Evolutionary conservation across 257 asterid species (phyloP), one percentile per base, ranked within the genome.

Genomic region (Thymus mandschuricus): DNA sequence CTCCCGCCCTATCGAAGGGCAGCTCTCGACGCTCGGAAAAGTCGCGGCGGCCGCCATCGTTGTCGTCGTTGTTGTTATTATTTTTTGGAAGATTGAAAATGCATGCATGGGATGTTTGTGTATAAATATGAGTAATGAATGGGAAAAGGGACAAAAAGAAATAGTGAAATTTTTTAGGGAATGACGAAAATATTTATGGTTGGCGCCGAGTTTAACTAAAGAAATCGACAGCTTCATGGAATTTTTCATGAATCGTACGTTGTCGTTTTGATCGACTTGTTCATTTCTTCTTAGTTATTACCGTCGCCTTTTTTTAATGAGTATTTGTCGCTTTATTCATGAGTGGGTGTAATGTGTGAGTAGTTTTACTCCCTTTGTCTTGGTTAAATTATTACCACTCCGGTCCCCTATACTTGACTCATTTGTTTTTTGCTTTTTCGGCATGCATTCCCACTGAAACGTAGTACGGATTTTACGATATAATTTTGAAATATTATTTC

Each of bases 1-100:
- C 71, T 85, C 87, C 0, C 89, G 80, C 3, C 88, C 85, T 3
- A 70, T 81, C 1, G 88, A 86, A 9, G 77, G 43, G 68, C 96
- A 90, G 58, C 70, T 59, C 5, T 80, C 80, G 3, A 88, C 83
- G 0, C 66, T 48, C 15, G 92, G 91, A 49, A 88, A 90, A 3
- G 46, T 45, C 11, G 76, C 31, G 12, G 31, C 61, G 10, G 73
- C 64, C 8, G 49, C 49, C 71, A 66, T 66, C 3, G 2, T 44
- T 44, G 2, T 44, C 1, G 10, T 44, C 8, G 10, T 44, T 1
- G 0, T 7, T 44, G 5, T 55, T 29, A 3, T 30, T 57, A 10
- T 11, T 31, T 58, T 1, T 12, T 5, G 15, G 44, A 12, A 58
- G 64, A 31, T 31, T 31, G 40, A 31, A 30, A 58, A 31, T 33